These are phyloP conservation scores for Pezicula neosporulosa DNA, from an alignment of 2,329 filamentous ascomycete species.

Conservation along the genomic window DNA sequence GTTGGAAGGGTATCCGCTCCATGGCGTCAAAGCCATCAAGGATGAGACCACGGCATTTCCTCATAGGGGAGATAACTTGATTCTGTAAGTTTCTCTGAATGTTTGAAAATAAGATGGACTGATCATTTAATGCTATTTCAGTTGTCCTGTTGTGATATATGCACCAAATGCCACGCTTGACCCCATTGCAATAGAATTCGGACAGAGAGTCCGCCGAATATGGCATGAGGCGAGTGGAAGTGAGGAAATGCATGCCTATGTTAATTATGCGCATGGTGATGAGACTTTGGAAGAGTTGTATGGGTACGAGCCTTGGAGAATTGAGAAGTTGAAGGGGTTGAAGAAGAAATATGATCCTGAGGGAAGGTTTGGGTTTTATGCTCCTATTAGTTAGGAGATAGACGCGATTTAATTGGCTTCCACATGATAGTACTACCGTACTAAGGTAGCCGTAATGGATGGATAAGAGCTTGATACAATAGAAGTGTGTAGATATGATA, in stretches of 20 bases:
- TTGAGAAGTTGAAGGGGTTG: constrained; percentile 38
- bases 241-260: constrained; percentile 35
- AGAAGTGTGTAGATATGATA: no score
- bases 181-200: constrained; percentile 28
- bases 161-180: constrained; percentile 29
- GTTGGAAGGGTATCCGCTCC: constrained; percentile 50
- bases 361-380: constrained; percentile 40
- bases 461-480: no score
- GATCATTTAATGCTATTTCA: constrained; percentile 15
- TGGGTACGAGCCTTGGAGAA: constrained; percentile 44
- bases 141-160: constrained; percentile 35
- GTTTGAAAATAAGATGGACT: background rate
- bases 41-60: constrained; percentile 38
- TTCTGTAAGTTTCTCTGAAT: constrained; percentile 17
- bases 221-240: constrained; percentile 30
- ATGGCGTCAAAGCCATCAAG: constrained; percentile 37
- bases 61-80: constrained; percentile 39
- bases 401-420: no score
- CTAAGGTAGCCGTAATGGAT: no score
- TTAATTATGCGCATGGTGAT: constrained; percentile 48
- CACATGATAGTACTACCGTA: no score
- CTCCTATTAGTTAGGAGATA: constrained; percentile 25
- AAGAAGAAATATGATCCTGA: constrained; percentile 47
- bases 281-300: constrained; percentile 41
- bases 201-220: constrained; percentile 33